Evolutionary conservation across 2,329 filamentous ascomycete genomes (phyloP), one percentile per base, ranked within the genome.

Genomic region (Aureobasidium leucospermi): DNA sequence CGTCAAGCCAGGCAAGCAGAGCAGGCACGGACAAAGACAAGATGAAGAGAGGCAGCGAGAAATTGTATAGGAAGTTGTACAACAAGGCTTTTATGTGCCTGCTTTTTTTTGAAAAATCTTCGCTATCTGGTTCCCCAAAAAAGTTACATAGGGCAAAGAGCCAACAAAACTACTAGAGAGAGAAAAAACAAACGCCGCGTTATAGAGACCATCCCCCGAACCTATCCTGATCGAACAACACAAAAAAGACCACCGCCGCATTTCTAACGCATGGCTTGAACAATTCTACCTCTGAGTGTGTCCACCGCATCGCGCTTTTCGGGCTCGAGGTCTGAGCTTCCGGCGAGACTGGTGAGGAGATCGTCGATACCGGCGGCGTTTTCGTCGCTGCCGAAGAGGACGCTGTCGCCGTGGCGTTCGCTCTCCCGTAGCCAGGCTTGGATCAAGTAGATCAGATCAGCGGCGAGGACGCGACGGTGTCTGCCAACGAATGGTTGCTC

Each of bases 381-480:
- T 58, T 80, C 77, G 42, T 85, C 81, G 55, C 82, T 81, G 11
- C 85, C 85, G 65, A 85, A 87, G 10, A 83, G 69, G 6, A 76
- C 71, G 2, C 79, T 79, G 59, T 72, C 71, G 16, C 81, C 81
- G 9, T 77, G 74, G 29, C 82, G 75, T 60, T 81, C 74, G 51
- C 80, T 83, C 13, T 81, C 76, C 52, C 78, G 74, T 64, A 80
- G 82, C 87, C 87, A 90, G 59, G 78, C 74, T 60, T 80, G 74
- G 4, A 85, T 75, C 3, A 85, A 72, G 65, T 86, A 85, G 0
- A 87, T 71, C 43, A 88, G 79, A 69, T 88, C 84, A 29, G 78
- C 77, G 2, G 82, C 82, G 6, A 89, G 75, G 60, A 80, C 73
- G 43, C 78, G 78, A 47, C 82, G 78, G 59, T 83, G 81, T 4